These are phyloP conservation scores for Neopestalotiopsis clavispora DNA, from an alignment of 2,329 filamentous ascomycete genomes.

Conservation along the genomic window DNA sequence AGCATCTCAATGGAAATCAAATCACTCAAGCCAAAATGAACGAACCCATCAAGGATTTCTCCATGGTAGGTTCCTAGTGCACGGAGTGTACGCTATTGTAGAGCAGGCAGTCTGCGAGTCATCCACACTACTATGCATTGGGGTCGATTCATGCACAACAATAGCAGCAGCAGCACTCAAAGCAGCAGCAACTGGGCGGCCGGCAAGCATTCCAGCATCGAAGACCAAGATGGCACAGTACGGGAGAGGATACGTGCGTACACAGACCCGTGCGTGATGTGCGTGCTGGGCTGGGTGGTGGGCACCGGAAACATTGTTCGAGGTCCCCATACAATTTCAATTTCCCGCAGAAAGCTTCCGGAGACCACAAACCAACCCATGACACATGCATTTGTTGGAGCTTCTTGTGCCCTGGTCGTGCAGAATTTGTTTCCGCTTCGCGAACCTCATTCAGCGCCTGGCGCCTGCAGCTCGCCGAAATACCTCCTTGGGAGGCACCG, in stretches of 20 bases:
- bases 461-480: constrained; percentile 1
- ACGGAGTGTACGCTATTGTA: neutral
- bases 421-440: neutral
- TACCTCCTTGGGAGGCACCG: neutral
- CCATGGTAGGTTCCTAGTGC: neutral
- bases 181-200: neutral
- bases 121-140: constrained; percentile 5
- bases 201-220: neutral
- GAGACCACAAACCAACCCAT: neutral
- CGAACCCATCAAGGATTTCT: neutral
- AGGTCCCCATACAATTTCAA: neutral
- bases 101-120: constrained; percentile 11
- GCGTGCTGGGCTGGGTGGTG: neutral
- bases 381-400: neutral
- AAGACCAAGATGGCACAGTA: neutral
- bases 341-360: neutral
- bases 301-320: neutral
- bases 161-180: neutral
- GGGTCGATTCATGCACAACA: constrained; percentile 13
- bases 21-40: constrained; percentile 1
- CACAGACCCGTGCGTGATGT: too few species aligned
- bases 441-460: neutral
- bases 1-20: constrained; percentile 3
- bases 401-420: neutral
- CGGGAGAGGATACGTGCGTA: neutral